These are phyloP conservation scores for Mytilinidion resinicola DNA, from an alignment of 495 filamentous ascomycete genomes.

Conservation along the genomic window DNA sequence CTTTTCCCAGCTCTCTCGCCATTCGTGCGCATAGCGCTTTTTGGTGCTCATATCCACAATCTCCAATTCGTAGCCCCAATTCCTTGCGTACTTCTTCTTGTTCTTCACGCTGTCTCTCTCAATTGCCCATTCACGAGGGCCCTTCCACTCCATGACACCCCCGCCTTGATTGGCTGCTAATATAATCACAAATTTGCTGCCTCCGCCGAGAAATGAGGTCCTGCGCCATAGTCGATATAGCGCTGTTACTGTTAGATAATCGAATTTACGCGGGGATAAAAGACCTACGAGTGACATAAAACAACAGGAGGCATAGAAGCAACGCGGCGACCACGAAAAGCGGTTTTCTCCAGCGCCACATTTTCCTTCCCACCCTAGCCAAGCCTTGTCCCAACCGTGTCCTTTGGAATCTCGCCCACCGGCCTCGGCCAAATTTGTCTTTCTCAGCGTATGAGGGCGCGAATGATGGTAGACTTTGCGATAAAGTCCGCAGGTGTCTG, in stretches of 20 bases:
- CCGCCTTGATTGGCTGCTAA: constrained; percentile 90
- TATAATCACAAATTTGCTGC: constrained; percentile 88
- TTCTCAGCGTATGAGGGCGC: constrained; percentile 62
- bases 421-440: constrained; percentile 59
- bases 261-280: constrained; percentile 32
- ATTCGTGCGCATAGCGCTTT: constrained; percentile 97
- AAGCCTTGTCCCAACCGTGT: constrained; percentile 29
- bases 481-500: constrained; percentile 68
- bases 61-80: constrained; percentile 94
- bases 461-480: constrained; percentile 54
- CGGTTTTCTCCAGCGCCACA: constrained; percentile 53
- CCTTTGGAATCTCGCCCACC: constrained; percentile 37
- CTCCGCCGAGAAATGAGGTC: constrained; percentile 63
- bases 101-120: constrained; percentile 94
- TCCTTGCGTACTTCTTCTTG: constrained; percentile 77
- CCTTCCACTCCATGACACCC: constrained; percentile 99
- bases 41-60: constrained; percentile 97
- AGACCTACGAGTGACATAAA: constrained; percentile 62
- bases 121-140: constrained; percentile 93
- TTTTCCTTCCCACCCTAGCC: constrained; percentile 35
- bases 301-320: constrained; percentile 58
- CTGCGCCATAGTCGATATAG: constrained; percentile 47
- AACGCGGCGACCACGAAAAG: constrained; percentile 52
- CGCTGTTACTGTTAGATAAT: constrained; percentile 29
- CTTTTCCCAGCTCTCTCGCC: constrained; percentile 99